These are phyloP conservation scores for Venturia carpophila DNA, from an alignment of 2,329 filamentous ascomycete genomes.

Conservation along the genomic window DNA sequence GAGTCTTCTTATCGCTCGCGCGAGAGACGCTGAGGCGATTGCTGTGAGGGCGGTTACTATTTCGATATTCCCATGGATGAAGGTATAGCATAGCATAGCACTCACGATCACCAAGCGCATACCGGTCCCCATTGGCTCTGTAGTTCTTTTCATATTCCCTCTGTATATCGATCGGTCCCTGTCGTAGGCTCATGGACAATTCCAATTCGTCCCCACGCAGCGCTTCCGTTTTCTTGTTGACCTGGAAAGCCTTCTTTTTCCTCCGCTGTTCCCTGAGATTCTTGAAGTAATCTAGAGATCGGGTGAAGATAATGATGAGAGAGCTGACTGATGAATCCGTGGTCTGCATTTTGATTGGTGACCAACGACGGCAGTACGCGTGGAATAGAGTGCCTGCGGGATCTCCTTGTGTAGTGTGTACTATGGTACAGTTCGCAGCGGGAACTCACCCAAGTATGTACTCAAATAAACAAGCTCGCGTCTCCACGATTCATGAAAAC, in stretches of 20 bases:
- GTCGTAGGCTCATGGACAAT: conserved; percentile 34
- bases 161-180: conserved; percentile 36
- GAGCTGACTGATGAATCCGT: conserved; percentile 30
- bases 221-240: conserved; percentile 27
- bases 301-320: conserved; percentile 39
- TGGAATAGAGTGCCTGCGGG: conserved; percentile 9
- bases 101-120: conserved; percentile 40
- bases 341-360: conserved; percentile 6
- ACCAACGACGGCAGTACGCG: background rate
- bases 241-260: conserved; percentile 26
- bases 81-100: conserved; percentile 20
- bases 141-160: conserved; percentile 36
- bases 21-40: conserved; percentile 39
- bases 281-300: conserved; percentile 40
- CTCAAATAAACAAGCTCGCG: background rate
- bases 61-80: background rate
- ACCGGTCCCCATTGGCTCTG: conserved; percentile 31
- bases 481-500: background rate
- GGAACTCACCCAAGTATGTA: conserved; percentile 5
- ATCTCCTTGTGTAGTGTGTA: background rate
- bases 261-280: conserved; percentile 31
- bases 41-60: conserved; percentile 25
- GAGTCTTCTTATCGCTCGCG: conserved; percentile 38
- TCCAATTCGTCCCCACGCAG: conserved; percentile 30
- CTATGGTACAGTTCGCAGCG: conserved; percentile 12